Conservation (phyloP, 441 rosid species). For the Biscutella auriculata region DNA sequence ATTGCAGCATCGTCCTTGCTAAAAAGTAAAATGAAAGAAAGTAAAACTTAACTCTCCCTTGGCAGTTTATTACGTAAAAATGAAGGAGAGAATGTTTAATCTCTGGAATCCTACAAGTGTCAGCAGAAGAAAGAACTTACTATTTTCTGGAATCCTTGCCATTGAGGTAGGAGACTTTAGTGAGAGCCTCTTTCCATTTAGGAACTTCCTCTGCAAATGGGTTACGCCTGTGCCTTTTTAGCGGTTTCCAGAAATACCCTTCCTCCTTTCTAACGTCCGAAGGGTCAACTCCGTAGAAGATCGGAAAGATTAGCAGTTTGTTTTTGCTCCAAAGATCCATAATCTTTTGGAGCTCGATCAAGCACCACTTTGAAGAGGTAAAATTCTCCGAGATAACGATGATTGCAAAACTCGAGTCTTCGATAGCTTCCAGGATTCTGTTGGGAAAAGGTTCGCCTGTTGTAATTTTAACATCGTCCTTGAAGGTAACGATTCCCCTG, state of each 20-base stretch:
- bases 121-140: neutral
- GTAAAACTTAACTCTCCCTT: too few relatives aligned
- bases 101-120: too few relatives aligned
- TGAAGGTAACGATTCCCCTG: neutral
- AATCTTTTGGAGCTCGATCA: slow-evolving; percentile 25
- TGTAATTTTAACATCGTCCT: neutral
- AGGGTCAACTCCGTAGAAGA: slow-evolving; percentile 24
- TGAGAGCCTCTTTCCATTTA: slow-evolving; percentile 31
- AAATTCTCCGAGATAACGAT: slow-evolving; percentile 21
- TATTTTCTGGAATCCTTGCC: slow-evolving; percentile 4
- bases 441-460: neutral
- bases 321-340: slow-evolving; percentile 4
- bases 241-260: slow-evolving; percentile 10
- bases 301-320: slow-evolving; percentile 3
- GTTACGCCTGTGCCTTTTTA: neutral
- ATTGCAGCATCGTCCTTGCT: slow-evolving; percentile 6
- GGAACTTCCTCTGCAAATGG: neutral
- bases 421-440: neutral
- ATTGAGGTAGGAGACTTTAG: slow-evolving; percentile 18
- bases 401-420: slow-evolving; percentile 6
- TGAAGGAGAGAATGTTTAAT: too few relatives aligned
- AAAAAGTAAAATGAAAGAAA: too few relatives aligned
- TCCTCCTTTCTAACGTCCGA: slow-evolving; percentile 20
- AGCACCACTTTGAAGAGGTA: slow-evolving; percentile 24
- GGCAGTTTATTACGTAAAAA: too few relatives aligned